Percentiles rank a stretch among this genome's conserved stretches.
Conservation (phyloP, 2,329 filamentous ascomycete species). For the Kalmusia sp. region DNA sequence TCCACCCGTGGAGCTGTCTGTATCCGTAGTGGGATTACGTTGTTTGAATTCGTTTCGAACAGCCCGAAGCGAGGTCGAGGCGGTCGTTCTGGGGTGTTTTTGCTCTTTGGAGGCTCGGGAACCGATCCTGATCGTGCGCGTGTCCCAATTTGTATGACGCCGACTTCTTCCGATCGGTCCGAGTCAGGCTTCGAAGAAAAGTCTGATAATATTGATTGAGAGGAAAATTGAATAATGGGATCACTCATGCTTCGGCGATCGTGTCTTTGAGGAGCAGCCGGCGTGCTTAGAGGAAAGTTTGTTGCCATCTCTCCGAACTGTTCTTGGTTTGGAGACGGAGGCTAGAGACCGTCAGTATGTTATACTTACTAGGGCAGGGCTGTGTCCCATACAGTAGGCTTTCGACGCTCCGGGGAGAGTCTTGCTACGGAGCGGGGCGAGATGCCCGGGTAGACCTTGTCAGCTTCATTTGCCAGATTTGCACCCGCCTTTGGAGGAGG, state of each 20-base stretch:
- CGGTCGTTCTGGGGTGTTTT: conserved; percentile 31
- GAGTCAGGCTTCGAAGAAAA: conserved; percentile 6
- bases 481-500: conserved; percentile 14
- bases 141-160: conserved; percentile 1
- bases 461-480: conserved; percentile 23
- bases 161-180: neutral
- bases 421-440: conserved; percentile 27
- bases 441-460: conserved; percentile 28
- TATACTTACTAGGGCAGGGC: conserved; percentile 1
- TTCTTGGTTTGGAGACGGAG: conserved; percentile 28
- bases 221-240: conserved; percentile 27
- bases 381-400: conserved; percentile 31
- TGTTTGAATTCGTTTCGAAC: conserved; percentile 17
- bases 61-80: conserved; percentile 31
- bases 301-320: conserved; percentile 32
- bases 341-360: conserved; percentile 17
- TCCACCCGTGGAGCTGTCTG: conserved; percentile 24
- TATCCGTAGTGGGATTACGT: neutral
- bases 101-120: conserved; percentile 22
- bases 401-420: conserved; percentile 30
- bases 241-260: conserved; percentile 36
- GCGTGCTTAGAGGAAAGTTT: conserved; percentile 31
- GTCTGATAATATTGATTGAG: conserved; percentile 18
- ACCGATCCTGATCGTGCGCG: conserved; percentile 22
- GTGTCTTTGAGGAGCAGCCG: conserved; percentile 22